Base-by-base conservation (phyloP, 495 filamentous ascomycete genomes). In the Xylaria scruposa region DNA sequence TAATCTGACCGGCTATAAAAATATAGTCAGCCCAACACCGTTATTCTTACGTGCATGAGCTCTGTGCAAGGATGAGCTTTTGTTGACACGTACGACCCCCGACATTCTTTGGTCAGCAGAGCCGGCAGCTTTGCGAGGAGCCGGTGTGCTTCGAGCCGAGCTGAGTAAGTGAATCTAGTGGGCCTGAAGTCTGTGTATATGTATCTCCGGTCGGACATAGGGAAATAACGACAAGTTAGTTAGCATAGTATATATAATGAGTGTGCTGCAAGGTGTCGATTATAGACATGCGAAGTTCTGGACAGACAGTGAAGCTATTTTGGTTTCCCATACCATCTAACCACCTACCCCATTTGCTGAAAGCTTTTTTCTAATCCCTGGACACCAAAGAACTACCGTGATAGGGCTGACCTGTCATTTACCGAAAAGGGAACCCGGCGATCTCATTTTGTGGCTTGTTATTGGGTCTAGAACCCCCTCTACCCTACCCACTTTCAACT, bases 11-110 rank as follows among this genome's bases (percentile, higher is more conserved):
- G 26, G 38, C 8, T 26, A 44, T 44, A 40, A 29, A 63, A 26
- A 24, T 44, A 44, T 24, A 10, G 21, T 53, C 63, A 13, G 63
- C 19, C 46, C 46, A 67, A 53, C 58, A 53, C 46, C 44, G 63
- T 67, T 53, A 24, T 24, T 67, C 63, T 67, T 19, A 67, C 63
- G 7, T 65, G 62, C 40, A 65, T 65, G 40, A 26, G 42, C 60
- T 63, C 60, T 24, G 21, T 44, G 38, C 36, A 63, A 42, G 19
- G 60, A 33, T 63, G 21, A 63, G 60, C 60, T 26, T 7, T 44
- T 42, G 44, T 1, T 44, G 38, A 40, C 36, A 61, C 36, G 58
- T 60, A 60, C 33, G 58, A 36, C 58, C 31, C 33, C 58, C 58
- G 58, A 60, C 58, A 19, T 60, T 60, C 58, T 60, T 60, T 60